Evolutionary conservation across 1,284 basidiomycete genomes (phyloP).

Genomic region (Athelia sp.): DNA sequence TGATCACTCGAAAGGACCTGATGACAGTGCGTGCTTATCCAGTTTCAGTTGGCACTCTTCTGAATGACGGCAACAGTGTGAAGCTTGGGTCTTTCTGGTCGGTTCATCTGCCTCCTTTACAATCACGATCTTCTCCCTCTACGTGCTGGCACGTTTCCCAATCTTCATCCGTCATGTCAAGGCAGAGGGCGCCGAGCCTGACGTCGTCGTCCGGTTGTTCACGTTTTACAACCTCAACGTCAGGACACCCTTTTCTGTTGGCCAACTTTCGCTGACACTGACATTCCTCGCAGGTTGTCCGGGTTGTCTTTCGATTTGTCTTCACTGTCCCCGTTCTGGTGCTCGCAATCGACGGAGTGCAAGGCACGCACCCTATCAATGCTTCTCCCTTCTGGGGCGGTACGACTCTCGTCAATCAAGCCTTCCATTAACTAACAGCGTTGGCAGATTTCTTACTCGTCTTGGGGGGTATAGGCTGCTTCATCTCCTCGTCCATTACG

Average conservation of each 20-base stretch:
- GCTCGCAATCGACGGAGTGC: conserved; percentile 56
- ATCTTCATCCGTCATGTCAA: conserved; percentile 62
- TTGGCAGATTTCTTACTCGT: conserved; percentile 65
- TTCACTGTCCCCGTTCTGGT: conserved; percentile 63
- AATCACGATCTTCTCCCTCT: conserved; percentile 63
- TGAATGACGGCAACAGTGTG: conserved; percentile 34
- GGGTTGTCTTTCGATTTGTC: conserved; percentile 65
- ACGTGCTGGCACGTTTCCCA: conserved; percentile 63
- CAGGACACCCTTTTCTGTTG: conserved; percentile 20
- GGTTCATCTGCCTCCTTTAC: conserved; percentile 58
- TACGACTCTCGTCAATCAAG: conserved; percentile 4
- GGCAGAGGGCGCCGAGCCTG: conserved; percentile 61
- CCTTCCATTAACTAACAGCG: conserved; percentile 30
- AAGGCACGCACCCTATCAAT: conserved; percentile 42
- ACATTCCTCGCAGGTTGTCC: conserved; percentile 46
- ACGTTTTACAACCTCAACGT: conserved; percentile 77
- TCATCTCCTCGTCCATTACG: conserved; percentile 71
- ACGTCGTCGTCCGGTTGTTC: conserved; percentile 62
- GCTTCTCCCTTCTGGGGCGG: conserved; percentile 36
- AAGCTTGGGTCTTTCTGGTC: conserved; percentile 65
- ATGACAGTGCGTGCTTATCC: conserved; percentile 39
- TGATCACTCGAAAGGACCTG: conserved; percentile 50
- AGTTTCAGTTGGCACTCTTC: conserved; percentile 1
- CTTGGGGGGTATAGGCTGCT: conserved; percentile 63
- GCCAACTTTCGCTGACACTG: no score